Evolutionary conservation across 2,329 filamentous ascomycete genomes (phyloP), one percentile per base, ranked within the genome.

Genomic region (Scopulariopsis brevicaulis): DNA sequence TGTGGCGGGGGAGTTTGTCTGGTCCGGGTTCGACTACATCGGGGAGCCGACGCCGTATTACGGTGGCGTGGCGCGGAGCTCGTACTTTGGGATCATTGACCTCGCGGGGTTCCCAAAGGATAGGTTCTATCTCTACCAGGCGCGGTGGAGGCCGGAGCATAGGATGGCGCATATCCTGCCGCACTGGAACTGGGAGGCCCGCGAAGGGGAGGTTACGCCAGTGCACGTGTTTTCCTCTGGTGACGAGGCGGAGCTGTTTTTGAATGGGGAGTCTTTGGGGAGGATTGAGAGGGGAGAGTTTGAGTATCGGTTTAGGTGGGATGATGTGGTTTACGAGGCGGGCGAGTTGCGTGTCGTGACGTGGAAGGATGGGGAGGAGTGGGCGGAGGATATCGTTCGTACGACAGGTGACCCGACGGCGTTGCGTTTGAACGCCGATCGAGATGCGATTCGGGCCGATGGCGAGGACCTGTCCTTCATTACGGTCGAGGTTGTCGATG

Each of bases 91-190:
- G 11, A 80, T 83, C 59, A 72, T 83, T 34, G 80, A 83, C 58
- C 68, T 82, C 7, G 79, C 80, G 0, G 80, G 80, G 0, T 83
- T 83, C 66, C 72, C 70, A 58, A 83, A 83, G 65, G 79, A 82
- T 59, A 70, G 79, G 1, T 82, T 76, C 65, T 81, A 73, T 61
- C 63, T 82, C 4, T 83, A 82, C 60, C 80, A 82, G 62, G 66
- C 78, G 0, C 73, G 77, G 8, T 83, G 79, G 80, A 68, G 73
- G 2, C 69, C 78, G 0, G 73, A 77, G 18, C 57, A 78, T 0
- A 66, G 62, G 1, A 73, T 76, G 66, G 79, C 77, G 3, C 78
- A 82, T 62, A 75, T 82, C 20, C 70, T 82, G 0, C 79, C 79
- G 2, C 79, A 82, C 63, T 82, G 79, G 79, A 80, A 70, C 18